Conservation (phyloP, 306 rosid genomes). For the Inga laurina region DNA sequence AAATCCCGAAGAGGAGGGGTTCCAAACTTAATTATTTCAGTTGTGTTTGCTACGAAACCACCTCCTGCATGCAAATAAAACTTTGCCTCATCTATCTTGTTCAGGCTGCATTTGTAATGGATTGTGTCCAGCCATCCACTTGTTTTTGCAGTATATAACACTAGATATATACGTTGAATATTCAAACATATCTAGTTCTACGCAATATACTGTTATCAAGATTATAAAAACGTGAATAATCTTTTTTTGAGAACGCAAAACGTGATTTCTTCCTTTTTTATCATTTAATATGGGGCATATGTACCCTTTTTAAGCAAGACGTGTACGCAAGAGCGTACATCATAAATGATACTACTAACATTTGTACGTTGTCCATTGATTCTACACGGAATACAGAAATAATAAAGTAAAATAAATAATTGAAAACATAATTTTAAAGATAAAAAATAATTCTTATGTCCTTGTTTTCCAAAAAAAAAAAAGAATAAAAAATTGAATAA, state of each 20-base stretch:
- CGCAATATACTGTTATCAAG: background rate
- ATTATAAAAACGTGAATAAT: background rate
- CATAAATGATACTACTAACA: background rate
- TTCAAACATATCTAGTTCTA: background rate
- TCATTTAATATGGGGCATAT: background rate
- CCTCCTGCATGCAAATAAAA: too few species aligned
- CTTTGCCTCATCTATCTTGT: too few species aligned
- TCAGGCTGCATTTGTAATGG: background rate
- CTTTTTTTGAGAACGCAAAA: background rate
- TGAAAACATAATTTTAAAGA: too few species aligned
- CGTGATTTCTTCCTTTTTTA: background rate
- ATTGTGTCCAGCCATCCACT: background rate
- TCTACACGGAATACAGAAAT: too few species aligned
- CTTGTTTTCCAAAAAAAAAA: too few species aligned
- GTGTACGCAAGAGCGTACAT: background rate
- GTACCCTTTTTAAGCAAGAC: background rate
- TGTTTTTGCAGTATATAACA: too few species aligned
- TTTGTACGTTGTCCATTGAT: background rate
- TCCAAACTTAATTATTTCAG: background rate
- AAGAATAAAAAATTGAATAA: too few species aligned
- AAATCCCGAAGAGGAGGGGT: background rate
- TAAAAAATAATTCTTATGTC: too few species aligned
- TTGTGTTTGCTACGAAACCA: background rate
- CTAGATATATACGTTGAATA: background rate
- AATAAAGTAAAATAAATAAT: too few species aligned